Percentiles rank a stretch among this genome's conserved stretches.
These are phyloP conservation scores for Truncatella angustata DNA, from an alignment of 2,329 filamentous ascomycete species.

Conservation along the genomic window DNA sequence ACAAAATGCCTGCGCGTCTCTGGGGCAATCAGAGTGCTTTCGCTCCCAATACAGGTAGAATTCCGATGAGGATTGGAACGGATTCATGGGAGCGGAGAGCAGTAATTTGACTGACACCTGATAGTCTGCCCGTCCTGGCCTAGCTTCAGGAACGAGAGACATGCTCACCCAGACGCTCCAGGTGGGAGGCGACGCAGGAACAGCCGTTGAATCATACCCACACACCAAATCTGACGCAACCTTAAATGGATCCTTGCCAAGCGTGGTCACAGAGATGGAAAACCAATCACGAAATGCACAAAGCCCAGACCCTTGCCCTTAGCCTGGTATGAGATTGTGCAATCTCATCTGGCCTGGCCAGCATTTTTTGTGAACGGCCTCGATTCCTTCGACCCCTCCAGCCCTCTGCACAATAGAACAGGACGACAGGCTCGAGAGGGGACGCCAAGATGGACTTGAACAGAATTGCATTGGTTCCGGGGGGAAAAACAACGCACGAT, in stretches of 20 bases:
- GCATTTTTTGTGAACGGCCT: constrained; percentile 6
- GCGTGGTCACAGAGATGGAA: not conserved
- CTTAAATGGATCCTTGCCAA: constrained; percentile 10
- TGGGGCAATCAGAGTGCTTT: not conserved
- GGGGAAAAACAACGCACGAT: not conserved
- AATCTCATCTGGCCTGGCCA: constrained; percentile 5
- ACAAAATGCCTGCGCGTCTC: too few relatives aligned
- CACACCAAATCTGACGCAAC: constrained; percentile 7
- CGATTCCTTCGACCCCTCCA: not conserved
- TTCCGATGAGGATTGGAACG: not conserved
- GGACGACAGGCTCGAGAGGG: not conserved
- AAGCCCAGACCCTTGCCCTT: not conserved
- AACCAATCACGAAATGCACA: not conserved
- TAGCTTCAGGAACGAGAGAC: constrained; percentile 1
- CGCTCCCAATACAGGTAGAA: too few relatives aligned
- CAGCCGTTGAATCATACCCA: not conserved
- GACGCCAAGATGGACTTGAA: constrained; percentile 1
- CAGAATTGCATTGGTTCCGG: not conserved
- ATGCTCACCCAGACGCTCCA: not conserved
- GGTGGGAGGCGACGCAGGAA: constrained; percentile 1
- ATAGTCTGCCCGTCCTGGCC: not conserved
- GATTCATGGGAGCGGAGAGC: not conserved
- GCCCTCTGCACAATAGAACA: not conserved
- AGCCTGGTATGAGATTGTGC: constrained; percentile 2
- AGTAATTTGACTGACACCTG: not conserved